These are phyloP conservation scores for Podospora pseudoanserina DNA, from an alignment of 495 filamentous ascomycete species.

Conservation along the genomic window DNA sequence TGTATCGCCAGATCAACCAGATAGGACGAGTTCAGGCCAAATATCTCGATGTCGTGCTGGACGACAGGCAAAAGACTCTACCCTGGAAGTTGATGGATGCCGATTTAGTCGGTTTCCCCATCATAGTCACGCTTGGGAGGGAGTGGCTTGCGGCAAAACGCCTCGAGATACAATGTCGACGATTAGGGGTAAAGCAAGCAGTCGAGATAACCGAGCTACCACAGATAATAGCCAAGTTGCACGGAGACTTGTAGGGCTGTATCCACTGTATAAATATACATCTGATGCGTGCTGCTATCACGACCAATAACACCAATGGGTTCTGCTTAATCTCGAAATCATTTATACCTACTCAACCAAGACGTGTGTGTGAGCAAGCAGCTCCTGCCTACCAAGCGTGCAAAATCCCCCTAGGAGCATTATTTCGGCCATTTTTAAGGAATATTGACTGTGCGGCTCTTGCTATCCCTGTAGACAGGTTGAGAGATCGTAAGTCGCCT, in stretches of 20 bases:
- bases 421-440: too few species aligned
- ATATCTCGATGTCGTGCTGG: constrained; percentile 57
- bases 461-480: too few species aligned
- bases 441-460: too few species aligned
- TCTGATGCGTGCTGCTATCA: too few species aligned
- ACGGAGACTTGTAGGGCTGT: constrained; percentile 9
- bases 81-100: constrained; percentile 88
- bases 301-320: too few species aligned
- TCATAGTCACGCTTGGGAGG: constrained; percentile 74
- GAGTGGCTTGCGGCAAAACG: constrained; percentile 61
- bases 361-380: too few species aligned
- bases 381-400: too few species aligned
- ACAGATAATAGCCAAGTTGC: constrained; percentile 10
- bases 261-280: not conserved
- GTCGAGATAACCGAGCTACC: constrained; percentile 32
- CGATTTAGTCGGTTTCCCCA: constrained; percentile 81
- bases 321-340: too few species aligned
- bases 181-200: constrained; percentile 31
- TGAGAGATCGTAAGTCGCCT: too few species aligned
- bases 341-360: too few species aligned
- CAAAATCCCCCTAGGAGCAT: too few species aligned
- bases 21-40: not conserved
- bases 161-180: constrained; percentile 77
- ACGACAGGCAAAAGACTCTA: constrained; percentile 68
- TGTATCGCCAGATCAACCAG: constrained; percentile 51